These are phyloP conservation scores for Colletotrichum endophyticum DNA, from an alignment of 2,329 filamentous ascomycete species.

Conservation along the genomic window DNA sequence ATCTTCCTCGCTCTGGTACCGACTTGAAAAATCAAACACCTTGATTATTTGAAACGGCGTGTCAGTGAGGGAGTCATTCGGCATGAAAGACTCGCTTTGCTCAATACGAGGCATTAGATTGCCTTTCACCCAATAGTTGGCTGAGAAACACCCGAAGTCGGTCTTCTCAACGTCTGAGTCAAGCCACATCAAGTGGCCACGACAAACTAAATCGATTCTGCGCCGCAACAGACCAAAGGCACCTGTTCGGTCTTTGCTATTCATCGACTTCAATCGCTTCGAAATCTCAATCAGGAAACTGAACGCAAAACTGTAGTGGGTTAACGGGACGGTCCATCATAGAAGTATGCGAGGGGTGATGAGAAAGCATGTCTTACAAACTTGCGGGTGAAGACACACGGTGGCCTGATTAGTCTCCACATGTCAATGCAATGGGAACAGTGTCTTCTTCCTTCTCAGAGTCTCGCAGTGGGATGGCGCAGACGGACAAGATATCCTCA, in stretches of 20 bases:
- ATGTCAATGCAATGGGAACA: not conserved
- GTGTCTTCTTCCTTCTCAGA: not conserved
- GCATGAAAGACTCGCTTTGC: not conserved
- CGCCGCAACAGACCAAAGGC: rapidly evolving
- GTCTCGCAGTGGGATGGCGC: not conserved
- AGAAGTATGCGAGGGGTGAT: not conserved
- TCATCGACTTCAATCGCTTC: rapidly evolving
- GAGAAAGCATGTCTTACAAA: not conserved
- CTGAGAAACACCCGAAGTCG: not conserved
- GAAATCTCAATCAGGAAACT: not conserved
- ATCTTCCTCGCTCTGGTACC: not conserved
- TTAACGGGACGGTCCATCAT: not conserved
- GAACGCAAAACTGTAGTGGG: not conserved
- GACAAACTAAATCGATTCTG: not conserved
- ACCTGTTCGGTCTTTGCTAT: not conserved
- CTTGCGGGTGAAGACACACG: not conserved
- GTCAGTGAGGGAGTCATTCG: not conserved
- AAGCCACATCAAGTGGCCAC: not conserved
- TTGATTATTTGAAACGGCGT: not conserved
- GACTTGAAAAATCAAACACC: not conserved
- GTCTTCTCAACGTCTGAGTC: not conserved
- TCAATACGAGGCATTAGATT: rapidly evolving
- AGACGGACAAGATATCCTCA: not conserved
- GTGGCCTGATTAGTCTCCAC: not conserved
- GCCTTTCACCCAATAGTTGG: not conserved